Evolutionary conservation across 345 rosid genomes (phyloP).

Genomic region (Adansonia digitata): DNA sequence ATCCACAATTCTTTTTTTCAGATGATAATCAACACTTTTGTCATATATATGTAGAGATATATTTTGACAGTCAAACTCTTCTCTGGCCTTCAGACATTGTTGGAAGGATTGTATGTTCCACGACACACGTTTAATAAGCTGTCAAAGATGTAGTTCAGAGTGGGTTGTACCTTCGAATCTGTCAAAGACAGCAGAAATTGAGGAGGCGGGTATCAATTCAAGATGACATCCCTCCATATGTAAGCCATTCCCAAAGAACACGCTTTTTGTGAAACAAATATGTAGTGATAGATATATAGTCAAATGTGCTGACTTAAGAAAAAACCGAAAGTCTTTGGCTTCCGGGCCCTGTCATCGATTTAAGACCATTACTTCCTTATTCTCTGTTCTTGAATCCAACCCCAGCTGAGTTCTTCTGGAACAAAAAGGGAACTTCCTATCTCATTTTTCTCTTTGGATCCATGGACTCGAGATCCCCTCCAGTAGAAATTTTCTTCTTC

Average conservation of each 20-base stretch:
- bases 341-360: not conserved
- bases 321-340: not conserved
- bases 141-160: no score
- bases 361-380: not conserved
- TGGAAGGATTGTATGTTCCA: not conserved
- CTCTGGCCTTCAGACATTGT: no score
- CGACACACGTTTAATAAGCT: no score
- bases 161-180: no score
- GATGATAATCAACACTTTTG: no score
- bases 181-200: no score
- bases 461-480: constrained; percentile 10
- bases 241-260: not conserved
- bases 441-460: not conserved
- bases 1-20: no score
- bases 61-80: no score
- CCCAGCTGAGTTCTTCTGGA: not conserved
- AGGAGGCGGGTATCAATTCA: no score
- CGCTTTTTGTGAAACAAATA: no score
- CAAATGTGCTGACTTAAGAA: not conserved
- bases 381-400: not conserved
- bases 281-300: not conserved
- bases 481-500: constrained; percentile 21
- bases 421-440: not conserved
- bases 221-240: constrained; percentile 4
- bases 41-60: no score